Percentiles rank a stretch among this genome's conserved stretches.
phyloP scores from a whole-genome alignment of 2,329 filamentous ascomycete genomes.

The Podosphaera leucotricha region DNA sequence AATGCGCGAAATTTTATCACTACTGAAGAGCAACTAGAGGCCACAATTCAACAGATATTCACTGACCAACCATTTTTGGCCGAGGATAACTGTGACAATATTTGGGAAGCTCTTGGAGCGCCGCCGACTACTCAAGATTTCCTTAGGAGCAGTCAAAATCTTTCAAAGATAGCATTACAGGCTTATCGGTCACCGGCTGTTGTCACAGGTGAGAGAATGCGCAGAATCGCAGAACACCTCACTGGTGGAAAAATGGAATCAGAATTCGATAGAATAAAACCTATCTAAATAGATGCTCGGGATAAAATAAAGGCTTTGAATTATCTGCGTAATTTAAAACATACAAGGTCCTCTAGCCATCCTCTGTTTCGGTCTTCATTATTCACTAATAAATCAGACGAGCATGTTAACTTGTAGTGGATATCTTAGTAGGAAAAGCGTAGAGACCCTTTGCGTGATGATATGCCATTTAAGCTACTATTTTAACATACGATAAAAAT shows the following conservation, averaged over 20 bases:
- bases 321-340: no score
- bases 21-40: constrained; percentile 51
- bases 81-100: constrained; percentile 6
- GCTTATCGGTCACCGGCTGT: constrained; percentile 10
- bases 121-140: constrained; percentile 26
- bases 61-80: constrained; percentile 20
- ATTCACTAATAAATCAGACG: no score
- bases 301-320: no score
- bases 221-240: constrained; percentile 39
- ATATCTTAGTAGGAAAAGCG: no score
- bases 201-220: constrained; percentile 32
- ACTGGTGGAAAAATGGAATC: constrained; percentile 37
- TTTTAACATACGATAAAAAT: no score
- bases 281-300: no score
- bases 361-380: no score
- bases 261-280: no score
- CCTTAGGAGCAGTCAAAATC: constrained; percentile 17
- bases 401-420: no score
- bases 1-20: constrained; percentile 74
- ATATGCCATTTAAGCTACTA: no score
- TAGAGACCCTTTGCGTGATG: no score
- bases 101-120: constrained; percentile 12
- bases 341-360: no score
- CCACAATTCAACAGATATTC: constrained; percentile 55
- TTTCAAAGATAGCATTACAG: constrained; percentile 15